Evolutionary conservation across 1,139 yeast species (phyloP), one percentile per base, ranked within the genome.

Genomic region (Hansenula lynferdii): DNA sequence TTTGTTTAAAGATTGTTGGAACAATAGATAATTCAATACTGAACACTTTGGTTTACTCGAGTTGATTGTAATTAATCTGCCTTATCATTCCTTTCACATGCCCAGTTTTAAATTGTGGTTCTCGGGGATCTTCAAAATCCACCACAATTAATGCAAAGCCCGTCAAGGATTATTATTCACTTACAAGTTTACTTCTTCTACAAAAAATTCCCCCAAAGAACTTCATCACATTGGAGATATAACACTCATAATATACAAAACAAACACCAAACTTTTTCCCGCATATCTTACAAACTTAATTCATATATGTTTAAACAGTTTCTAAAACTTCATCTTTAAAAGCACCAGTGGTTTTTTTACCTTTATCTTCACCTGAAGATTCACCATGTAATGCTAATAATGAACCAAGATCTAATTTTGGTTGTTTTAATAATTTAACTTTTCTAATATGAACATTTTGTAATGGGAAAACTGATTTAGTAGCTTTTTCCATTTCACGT

Each of bases 281-380:
- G n/a, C 14, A 30, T 31, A 31, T 31, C 28, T 29, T 25, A 24
- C 24, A 24, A 24, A 14, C 26, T 24, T 24, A 12, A 12, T 4
- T 23, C n/a, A 12, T 24, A 24, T 23, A 23, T 10, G 5, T 12
- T 24, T 24, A 24, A 24, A 81, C 87, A 63, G 81, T 61, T 72
- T 80, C 90, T 67, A 84, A 82, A 65, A 84, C 83, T 64, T 80
- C 87, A 67, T 84, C 94, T 78, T 84, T 84, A 85, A 83, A 82
- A 69, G 83, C 85, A 55, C 75, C 69, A 61, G 80, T 69, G 58
- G 84, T 87, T 78, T 84, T 83, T 82, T 84, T 82, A 64, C 94
- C 94, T 69, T 84, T 77, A 65, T 83, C 89, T 63, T 83, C 87
- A 56, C 73, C 64, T 48, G 84, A 68, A 62, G 76, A 80, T 73